Evolutionary conservation across 2,329 filamentous ascomycete species (phyloP).

Genomic region (Magnaporthiopsis incrustans): DNA sequence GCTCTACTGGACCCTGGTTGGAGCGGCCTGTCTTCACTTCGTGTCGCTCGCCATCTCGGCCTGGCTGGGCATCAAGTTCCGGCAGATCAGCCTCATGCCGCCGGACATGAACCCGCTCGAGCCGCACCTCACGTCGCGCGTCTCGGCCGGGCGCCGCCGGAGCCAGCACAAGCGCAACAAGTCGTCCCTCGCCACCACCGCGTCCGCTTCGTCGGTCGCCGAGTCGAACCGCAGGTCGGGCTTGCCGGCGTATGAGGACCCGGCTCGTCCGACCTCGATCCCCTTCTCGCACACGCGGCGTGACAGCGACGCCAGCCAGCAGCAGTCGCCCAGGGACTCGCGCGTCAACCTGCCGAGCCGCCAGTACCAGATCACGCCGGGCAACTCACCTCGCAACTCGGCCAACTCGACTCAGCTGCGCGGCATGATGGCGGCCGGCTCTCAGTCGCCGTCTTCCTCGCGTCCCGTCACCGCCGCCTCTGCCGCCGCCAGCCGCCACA

Average conservation of each 20-base stretch:
- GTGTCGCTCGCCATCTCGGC: conserved; percentile 62
- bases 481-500: conserved; percentile 7
- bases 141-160: conserved; percentile 2
- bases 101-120: conserved; percentile 96
- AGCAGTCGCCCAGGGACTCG: conserved; percentile 40
- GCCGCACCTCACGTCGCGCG: conserved; percentile 67
- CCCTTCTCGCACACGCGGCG: conserved; percentile 75
- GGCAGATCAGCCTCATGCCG: conserved; percentile 71
- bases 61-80: conserved; percentile 72
- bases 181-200: conserved; percentile 42
- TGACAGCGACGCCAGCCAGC: conserved; percentile 49
- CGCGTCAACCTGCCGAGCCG: conserved; percentile 45
- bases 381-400: conserved; percentile 35
- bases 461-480: conserved; percentile 5
- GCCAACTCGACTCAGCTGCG: conserved; percentile 18
- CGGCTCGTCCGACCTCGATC: conserved; percentile 45
- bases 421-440: conserved; percentile 30
- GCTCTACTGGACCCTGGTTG: conserved; percentile 60
- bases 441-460: conserved; percentile 25
- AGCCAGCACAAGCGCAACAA: conserved; percentile 64
- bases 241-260: conserved; percentile 31
- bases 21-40: conserved; percentile 59
- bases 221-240: conserved; percentile 35
- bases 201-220: conserved; percentile 34
- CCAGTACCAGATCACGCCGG: conserved; percentile 42